phyloP scores from a whole-genome alignment of 2,329 filamentous ascomycete species.

The Metarhizium robertsii region DNA sequence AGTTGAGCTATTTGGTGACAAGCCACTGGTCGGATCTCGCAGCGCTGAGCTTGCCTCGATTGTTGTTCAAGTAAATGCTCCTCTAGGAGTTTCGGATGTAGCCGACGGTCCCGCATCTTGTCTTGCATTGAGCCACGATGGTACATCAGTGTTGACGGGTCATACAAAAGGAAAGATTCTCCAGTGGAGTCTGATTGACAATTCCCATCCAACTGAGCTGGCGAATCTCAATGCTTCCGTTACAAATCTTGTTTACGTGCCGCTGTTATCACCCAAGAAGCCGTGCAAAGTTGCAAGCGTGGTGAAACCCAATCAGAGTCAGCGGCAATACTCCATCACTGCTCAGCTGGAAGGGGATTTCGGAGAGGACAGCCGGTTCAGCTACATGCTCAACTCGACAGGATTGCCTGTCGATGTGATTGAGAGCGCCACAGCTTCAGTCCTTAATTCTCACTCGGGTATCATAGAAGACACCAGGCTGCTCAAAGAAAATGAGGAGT shows the following conservation, averaged over 20 bases:
- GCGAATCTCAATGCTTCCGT: constrained; percentile 70
- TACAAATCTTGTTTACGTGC: constrained; percentile 69
- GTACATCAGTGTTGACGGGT: constrained; percentile 69
- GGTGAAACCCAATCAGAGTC: constrained; percentile 69
- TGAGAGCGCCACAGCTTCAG: constrained; percentile 14
- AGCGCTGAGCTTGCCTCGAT: constrained; percentile 45
- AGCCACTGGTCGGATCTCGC: constrained; percentile 44
- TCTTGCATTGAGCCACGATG: constrained; percentile 71
- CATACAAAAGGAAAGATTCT: constrained; percentile 72
- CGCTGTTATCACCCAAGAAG: constrained; percentile 38
- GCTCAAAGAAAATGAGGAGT: constrained; percentile 31
- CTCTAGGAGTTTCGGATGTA: constrained; percentile 47
- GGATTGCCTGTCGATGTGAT: constrained; percentile 42
- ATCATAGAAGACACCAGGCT: constrained; percentile 12
- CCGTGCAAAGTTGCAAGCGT: constrained; percentile 48
- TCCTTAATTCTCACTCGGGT: not conserved
- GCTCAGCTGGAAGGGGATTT: constrained; percentile 47
- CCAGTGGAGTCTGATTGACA: constrained; percentile 69
- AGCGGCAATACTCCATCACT: constrained; percentile 55
- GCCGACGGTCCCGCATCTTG: constrained; percentile 58
- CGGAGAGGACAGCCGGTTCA: constrained; percentile 31
- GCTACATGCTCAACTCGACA: constrained; percentile 32
- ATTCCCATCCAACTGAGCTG: constrained; percentile 57
- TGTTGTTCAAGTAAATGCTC: constrained; percentile 44
- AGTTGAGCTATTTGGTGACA: constrained; percentile 59